Conservation (phyloP, 306 rosid genomes). For the Cucurbita ficifolia region DNA sequence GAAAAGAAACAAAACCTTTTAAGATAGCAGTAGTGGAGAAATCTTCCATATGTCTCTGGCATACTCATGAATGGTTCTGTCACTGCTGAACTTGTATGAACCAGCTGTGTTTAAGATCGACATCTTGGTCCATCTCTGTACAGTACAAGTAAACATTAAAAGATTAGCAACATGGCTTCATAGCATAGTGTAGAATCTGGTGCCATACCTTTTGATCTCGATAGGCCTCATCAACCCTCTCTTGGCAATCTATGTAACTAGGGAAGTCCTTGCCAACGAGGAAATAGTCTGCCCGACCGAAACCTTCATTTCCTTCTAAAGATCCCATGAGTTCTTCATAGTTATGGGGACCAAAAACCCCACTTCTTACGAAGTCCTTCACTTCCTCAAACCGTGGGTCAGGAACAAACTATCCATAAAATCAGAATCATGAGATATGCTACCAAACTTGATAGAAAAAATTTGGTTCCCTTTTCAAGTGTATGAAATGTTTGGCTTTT, state of each 20-base stretch:
- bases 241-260: constrained; percentile 90
- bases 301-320: constrained; percentile 86
- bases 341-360: constrained; percentile 55
- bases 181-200: not conserved
- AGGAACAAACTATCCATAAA: constrained; percentile 46
- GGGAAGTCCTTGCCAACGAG: constrained; percentile 96
- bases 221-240: constrained; percentile 72
- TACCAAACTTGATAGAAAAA: not conserved
- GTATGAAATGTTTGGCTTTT: not conserved
- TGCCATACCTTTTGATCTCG: constrained; percentile 46
- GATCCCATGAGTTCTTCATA: constrained; percentile 74
- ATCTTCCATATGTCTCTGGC: constrained; percentile 82
- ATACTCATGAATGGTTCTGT: constrained; percentile 87
- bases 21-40: constrained; percentile 41
- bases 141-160: not conserved
- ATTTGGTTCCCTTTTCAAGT: not conserved
- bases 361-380: constrained; percentile 58
- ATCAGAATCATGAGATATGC: not conserved
- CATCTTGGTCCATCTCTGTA: constrained; percentile 87
- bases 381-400: constrained; percentile 89
- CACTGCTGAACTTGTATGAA: constrained; percentile 89
- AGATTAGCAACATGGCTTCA: not conserved
- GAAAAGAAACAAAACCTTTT: constrained; percentile 12
- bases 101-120: constrained; percentile 92
- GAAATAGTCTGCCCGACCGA: constrained; percentile 86